A percentile compares a stretch with the other conserved stretches of the same genome.
These are phyloP conservation scores for Linnemannia zychae DNA, from an alignment of 192 early-diverging fungal species.

Conservation along the genomic window DNA sequence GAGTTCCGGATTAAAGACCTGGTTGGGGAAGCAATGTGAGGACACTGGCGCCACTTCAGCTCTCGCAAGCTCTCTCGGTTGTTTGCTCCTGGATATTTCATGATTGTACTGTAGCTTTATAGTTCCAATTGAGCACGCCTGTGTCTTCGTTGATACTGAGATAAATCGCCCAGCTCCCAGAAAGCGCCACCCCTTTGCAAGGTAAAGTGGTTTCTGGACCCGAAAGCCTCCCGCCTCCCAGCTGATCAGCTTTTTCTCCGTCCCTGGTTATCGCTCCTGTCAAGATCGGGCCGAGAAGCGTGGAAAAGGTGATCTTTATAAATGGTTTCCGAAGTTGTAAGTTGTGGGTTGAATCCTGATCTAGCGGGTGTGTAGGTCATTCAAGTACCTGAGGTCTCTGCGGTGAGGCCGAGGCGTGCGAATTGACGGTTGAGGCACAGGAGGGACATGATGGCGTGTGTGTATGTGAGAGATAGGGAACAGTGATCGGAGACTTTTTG, in stretches of 20 bases:
- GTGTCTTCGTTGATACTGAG: no score
- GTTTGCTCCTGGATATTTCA: no score
- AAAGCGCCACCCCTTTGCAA: not conserved
- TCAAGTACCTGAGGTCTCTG: constrained; percentile 48
- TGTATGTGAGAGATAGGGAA: not conserved
- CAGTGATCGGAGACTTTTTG: not conserved
- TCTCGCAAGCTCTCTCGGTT: no score
- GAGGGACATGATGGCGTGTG: constrained; percentile 27
- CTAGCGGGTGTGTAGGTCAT: not conserved
- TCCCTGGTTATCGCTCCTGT: not conserved
- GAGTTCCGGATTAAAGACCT: not conserved
- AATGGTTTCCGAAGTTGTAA: not conserved
- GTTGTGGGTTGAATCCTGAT: no score
- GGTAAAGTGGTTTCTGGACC: not conserved
- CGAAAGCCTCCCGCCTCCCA: not conserved
- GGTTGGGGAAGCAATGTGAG: not conserved
- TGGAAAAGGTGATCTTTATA: not conserved
- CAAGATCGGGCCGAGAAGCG: not conserved
- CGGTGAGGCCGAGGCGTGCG: constrained; percentile 22
- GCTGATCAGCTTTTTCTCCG: not conserved
- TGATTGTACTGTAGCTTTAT: no score
- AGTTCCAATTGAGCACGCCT: no score
- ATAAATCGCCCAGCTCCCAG: not conserved
- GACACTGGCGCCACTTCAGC: not conserved
- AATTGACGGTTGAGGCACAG: constrained; percentile 44